Base-by-base conservation (phyloP, 1,139 yeast species). In the Yamadazyma membranifaciens region DNA sequence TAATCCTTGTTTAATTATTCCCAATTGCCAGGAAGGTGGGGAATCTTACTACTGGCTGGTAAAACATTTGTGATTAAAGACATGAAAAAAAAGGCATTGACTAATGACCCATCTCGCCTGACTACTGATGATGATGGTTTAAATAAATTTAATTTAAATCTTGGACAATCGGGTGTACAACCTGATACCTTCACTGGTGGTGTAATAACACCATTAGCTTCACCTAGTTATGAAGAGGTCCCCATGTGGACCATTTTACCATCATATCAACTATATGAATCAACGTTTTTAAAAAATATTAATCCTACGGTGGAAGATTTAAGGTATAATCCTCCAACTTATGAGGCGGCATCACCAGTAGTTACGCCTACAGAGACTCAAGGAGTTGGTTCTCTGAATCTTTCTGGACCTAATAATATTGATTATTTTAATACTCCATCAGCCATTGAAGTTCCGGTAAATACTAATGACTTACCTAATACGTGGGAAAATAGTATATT, bases 401-500 rank as follows among this genome's bases (percentile, higher is more conserved):
- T 14, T 11, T 32, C 36, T 12, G 27, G 15, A 5, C 20, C 38
- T 11, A 30, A 7, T 13, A 17, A 11, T 20, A n/a, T 17, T 28
- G 42, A 39, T 12, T 44, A 37, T 36, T 42, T 38, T 30, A 30
- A 26, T 14, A 31, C 17, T 56, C 41, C 55, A 56, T 26, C 57
- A 48, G 37, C 60, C 52, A 42, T 54, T 56, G 24, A 58, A 63
- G 12, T 60, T 56, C 46, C 44, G 29, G 24, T 28, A 11, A 39
- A 41, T 33, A 32, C 29, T 13, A 31, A 34, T 29, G 40, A 39
- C 3, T 14, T 38, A 9, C 43, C 46, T 17, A 62, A 63, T 35
- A 49, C 58, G 15, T 70, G 74, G 72, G 74, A 70, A 42, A 65
- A 68, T 42, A 67, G 73, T 16, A 65, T 72, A 9, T 54, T 70